A percentile compares a stretch with the other conserved stretches of the same genome.
These are phyloP conservation scores for Malus hybrid DNA, from an alignment of 331 rosid genomes.

Conservation along the genomic window DNA sequence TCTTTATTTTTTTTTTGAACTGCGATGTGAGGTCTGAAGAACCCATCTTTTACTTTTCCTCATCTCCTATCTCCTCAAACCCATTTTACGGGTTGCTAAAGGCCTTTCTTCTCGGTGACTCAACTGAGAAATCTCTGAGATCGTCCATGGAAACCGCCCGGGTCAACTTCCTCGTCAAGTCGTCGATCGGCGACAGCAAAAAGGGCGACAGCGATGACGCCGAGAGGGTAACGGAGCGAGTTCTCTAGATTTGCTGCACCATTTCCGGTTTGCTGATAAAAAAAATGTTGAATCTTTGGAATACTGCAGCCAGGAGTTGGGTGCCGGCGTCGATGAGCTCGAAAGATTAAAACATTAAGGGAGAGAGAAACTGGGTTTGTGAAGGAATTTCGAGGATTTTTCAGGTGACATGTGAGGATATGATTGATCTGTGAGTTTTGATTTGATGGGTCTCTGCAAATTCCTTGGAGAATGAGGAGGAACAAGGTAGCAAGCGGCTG, in stretches of 20 bases:
- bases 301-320: constrained; percentile 28
- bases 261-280: constrained; percentile 13
- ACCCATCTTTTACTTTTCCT: background rate
- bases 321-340: constrained; percentile 35
- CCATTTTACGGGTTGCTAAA: constrained; percentile 16
- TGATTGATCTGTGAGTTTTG: too few species aligned
- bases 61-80: constrained; percentile 28
- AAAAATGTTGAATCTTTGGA: constrained; percentile 3
- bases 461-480: too few species aligned
- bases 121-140: constrained; percentile 23
- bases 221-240: constrained; percentile 6
- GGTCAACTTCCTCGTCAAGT: constrained; percentile 11
- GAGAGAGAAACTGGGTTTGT: background rate
- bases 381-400: background rate
- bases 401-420: background rate
- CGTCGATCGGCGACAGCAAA: background rate
- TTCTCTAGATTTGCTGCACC: constrained; percentile 6
- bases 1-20: background rate
- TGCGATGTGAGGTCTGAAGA: background rate
- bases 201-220: background rate
- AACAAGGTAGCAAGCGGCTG: too few species aligned
- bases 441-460: too few species aligned
- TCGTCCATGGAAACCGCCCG: constrained; percentile 19
- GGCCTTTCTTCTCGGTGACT: constrained; percentile 17
- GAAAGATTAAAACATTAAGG: background rate